Evolutionary conservation across 192 early-diverging fungal genomes (phyloP).

Genomic region (Coemansia sp.): DNA sequence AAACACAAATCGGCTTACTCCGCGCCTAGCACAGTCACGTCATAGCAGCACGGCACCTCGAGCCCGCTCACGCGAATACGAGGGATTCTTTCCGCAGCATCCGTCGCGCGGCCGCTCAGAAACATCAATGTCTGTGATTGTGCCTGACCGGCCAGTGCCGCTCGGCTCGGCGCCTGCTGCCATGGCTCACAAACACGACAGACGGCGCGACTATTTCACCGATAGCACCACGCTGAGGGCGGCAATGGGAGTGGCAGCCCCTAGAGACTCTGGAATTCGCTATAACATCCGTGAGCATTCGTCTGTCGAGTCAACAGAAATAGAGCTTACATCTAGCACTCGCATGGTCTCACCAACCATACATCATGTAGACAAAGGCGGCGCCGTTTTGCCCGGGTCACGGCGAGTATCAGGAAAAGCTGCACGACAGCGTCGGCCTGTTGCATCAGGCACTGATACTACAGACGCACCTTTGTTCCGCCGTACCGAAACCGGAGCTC

Average conservation of each 20-base stretch:
- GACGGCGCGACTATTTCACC: slow-evolving; percentile 47
- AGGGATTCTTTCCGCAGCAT: slow-evolving; percentile 34
- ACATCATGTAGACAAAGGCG: slow-evolving; percentile 18
- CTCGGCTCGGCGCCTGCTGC: slow-evolving; percentile 39
- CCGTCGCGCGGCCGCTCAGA: slow-evolving; percentile 35
- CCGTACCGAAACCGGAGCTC: slow-evolving; percentile 11
- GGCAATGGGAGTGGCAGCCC: slow-evolving; percentile 38
- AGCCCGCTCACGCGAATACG: slow-evolving; percentile 21
- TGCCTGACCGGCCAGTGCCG: slow-evolving; percentile 38
- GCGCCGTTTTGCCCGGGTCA: not conserved
- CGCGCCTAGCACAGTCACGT: slow-evolving; percentile 3
- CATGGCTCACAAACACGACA: slow-evolving; percentile 39
- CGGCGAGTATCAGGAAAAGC: not conserved
- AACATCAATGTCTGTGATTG: slow-evolving; percentile 36
- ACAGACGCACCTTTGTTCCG: slow-evolving; percentile 24
- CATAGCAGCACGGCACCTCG: not conserved
- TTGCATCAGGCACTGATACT: not conserved
- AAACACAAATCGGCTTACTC: not conserved
- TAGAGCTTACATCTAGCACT: slow-evolving; percentile 4
- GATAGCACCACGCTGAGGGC: slow-evolving; percentile 39
- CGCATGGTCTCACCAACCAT: slow-evolving; percentile 14
- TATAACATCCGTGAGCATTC: slow-evolving; percentile 34
- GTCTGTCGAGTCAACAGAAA: slow-evolving; percentile 18
- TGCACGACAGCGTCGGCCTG: not conserved
- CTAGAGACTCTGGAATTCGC: slow-evolving; percentile 32